Evolutionary conservation across 2,329 filamentous ascomycete genomes (phyloP), one percentile per base, ranked within the genome.

Genomic region (Beauveria caledonica): DNA sequence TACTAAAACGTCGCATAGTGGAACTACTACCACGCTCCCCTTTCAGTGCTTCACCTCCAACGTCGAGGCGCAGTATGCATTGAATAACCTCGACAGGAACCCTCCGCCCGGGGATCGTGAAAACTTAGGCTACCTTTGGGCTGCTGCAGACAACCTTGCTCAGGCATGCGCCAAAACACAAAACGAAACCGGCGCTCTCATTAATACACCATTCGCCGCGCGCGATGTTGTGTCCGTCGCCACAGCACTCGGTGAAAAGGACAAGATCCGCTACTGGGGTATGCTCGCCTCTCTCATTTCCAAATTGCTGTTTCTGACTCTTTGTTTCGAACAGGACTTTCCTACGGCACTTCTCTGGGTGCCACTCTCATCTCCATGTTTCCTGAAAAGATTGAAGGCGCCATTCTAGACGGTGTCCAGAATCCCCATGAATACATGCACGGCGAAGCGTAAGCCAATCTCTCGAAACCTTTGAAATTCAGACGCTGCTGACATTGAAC

Each of bases 331-430:
- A 6, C 25, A 21, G 9, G 23, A 3, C 66, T 73, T 60, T 77
- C 74, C 1, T 78, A 78, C 58, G 76, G 76, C 15, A 74, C 73
- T 1, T 64, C 71, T 6, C 63, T 78, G 1, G 76, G 77, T 7
- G 66, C 68, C 3, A 75, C 71, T 0, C 65, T 73, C 13, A 73
- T 73, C 7, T 71, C 73, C 21, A 74, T 78, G 71, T 77, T 76
- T 60, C 76, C 76, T 1, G 72, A 77, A 23, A 67, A 71, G 44
- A 68, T 77, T 23, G 74, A 74, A 23, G 68, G 67, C 39, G 58
- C 77, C 10, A 62, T 77, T 15, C 62, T 78, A 2, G 76, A 78
- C 62, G 72, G 72, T 52, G 68, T 71, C 5, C 58, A 68, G 25
- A 74, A 72, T 53, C 66, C 68, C 7, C 66, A 67, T 33, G 65